Conservation (phyloP, 1,284 basidiomycete species). For the Austroboletus sp. region DNA sequence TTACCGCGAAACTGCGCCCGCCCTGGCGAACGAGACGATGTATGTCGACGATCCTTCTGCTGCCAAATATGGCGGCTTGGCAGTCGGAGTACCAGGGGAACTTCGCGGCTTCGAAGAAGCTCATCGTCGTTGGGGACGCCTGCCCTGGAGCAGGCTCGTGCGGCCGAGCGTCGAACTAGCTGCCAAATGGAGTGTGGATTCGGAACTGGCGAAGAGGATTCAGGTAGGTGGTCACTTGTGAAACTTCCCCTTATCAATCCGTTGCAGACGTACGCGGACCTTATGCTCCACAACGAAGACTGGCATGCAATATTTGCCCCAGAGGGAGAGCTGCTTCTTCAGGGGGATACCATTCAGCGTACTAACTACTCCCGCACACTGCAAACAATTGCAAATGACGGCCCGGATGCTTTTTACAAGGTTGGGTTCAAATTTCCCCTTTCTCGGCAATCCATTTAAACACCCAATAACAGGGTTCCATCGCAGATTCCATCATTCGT, state of each 20-base stretch:
- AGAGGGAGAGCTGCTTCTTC: conserved; percentile 58
- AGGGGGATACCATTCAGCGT: conserved; percentile 69
- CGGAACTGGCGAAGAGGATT: conserved; percentile 68
- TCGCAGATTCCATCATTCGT: conserved; percentile 65
- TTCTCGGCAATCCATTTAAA: conserved; percentile 14
- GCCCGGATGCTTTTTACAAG: conserved; percentile 69
- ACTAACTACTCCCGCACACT: conserved; percentile 67
- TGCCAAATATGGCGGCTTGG: conserved; percentile 68
- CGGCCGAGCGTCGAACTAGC: conserved; percentile 72
- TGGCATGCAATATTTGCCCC: conserved; percentile 81
- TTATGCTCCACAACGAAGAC: conserved; percentile 72
- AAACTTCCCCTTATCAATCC: conserved; percentile 9
- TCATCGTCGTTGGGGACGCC: conserved; percentile 69
- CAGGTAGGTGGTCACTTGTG: conserved; percentile 42
- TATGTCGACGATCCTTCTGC: conserved; percentile 48
- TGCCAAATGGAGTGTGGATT: conserved; percentile 68
- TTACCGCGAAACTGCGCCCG: conserved; percentile 84
- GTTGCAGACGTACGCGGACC: conserved; percentile 42
- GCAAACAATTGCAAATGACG: conserved; percentile 56
- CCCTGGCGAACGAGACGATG: conserved; percentile 68
- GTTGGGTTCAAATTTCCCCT: conserved; percentile 36
- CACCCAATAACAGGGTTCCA: conserved; percentile 47
- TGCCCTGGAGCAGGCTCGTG: conserved; percentile 75
- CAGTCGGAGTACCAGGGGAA: conserved; percentile 84
- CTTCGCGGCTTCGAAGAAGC: conserved; percentile 76